Base-by-base conservation (phyloP, 495 filamentous ascomycete species). In the Ramalina intermedia region DNA sequence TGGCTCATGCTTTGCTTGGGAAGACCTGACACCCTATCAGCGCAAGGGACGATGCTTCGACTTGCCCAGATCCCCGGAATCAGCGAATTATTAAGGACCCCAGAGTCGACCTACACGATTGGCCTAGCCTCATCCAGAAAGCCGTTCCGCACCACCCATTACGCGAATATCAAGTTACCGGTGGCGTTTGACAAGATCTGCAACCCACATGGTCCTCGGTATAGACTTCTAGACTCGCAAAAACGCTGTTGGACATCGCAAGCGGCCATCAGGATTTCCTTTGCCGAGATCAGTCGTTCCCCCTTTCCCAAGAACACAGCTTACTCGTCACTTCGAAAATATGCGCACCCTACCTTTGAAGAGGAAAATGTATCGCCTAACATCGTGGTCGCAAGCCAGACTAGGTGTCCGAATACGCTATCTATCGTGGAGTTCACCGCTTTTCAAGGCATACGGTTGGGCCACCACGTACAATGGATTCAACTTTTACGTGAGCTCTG, bases 331-430 rank as follows among this genome's bases (percentile, higher is more conserved):
- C 26, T 48, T 6, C 41, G 66, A 18, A 24, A 42, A 8, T 58
- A 48, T 11, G 14, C 48, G 0, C 17, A 62, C 38, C 52, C 54
- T 16, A 38, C 54, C 8, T 50, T 51, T n/a, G 52, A 50, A 1
- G 26, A 53, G 0, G 56, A 68, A 18, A 69, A 69, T 6, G 74
- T 66, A 20, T 70, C 72, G 7, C 78, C 70, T 24, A 73, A 80
- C 59, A 61, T 78, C 45, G 57, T 73, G 3, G 64, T 82, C 29
- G 78, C 75, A 1, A 73, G 63, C 23, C 71, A 78, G 43, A 65
- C 57, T 0, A 59, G 62, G 20, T 76, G 73, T 44, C 74, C 76
- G 1, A 35, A 58, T 4, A 57, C 62, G 3, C 44, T 78, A 16
- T 68, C 65, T 23, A 44, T 68, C 1, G 67, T 71, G 49, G 74